Evolutionary conservation across 2,329 filamentous ascomycete genomes (phyloP), one percentile per base, ranked within the genome.

Genomic region (Pyricularia grisea): DNA sequence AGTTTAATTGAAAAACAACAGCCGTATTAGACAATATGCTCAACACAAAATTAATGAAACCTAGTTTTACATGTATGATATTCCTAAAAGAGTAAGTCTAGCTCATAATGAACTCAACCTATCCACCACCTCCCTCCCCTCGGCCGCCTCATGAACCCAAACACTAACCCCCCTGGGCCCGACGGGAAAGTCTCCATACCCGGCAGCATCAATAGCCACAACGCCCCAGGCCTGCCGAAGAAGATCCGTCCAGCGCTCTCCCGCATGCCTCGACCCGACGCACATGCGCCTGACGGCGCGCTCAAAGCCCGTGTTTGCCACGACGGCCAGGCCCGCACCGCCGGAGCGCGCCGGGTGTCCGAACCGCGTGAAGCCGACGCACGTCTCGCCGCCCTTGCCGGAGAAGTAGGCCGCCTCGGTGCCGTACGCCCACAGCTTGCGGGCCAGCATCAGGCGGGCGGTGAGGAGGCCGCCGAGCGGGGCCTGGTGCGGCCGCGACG

Each of bases 391-490:
- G 42, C 42, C 42, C 42, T 50, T 50, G 42, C 42, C 42, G 6
- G 17, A 20, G 71, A 88, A 88, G 74, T 90, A 91, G 72, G 91
- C 27, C 84, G 61, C 78, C 74, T 91, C 89, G 28, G 81, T 78
- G 9, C 90, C 90, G 72, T 91, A 90, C 0, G 89, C 88, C 74
- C 88, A 92, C 7, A 90, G 78, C 73, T 87, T 88, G 10, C 90
- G 83, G 1, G 87, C 87, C 11, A 89, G 82, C 55, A 87, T 82
- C 27, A 92, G 80, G 20, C 84, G 81, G 0, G 88, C 84, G 0
- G 92, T 80, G 2, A 73, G 66, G 65, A 81, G 82, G 11, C 82
- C 83, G 33, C 82, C 83, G 0, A 87, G 87, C 0, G 74, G 74
- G 2, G 69, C 70, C 3, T 78, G 79, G 69, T 84, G 81, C 3